Evolutionary conservation across 306 rosid genomes (phyloP).

Genomic region (Rosa chinensis): DNA sequence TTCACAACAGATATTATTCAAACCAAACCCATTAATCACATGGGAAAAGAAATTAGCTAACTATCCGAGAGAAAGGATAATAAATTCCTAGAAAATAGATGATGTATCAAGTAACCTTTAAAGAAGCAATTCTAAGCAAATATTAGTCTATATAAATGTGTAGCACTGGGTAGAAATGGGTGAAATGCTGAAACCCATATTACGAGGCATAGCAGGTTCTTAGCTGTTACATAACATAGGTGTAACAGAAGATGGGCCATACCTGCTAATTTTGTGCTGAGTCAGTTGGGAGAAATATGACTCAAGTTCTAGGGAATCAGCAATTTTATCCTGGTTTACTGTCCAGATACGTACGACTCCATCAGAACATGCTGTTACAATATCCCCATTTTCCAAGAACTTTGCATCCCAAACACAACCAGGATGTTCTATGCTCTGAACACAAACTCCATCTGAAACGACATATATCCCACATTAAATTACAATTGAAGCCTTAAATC

Average conservation of each 20-base stretch:
- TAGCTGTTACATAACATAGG: slow-evolving; percentile 16
- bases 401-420: slow-evolving; percentile 98
- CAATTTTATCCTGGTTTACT: slow-evolving; percentile 53
- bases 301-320: slow-evolving; percentile 69
- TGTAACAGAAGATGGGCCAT: slow-evolving; percentile 23
- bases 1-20: not conserved
- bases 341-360: slow-evolving; percentile 90
- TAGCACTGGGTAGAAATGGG: too few species aligned
- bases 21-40: not conserved
- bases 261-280: slow-evolving; percentile 82
- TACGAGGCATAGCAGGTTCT: not conserved
- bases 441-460: slow-evolving; percentile 79
- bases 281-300: slow-evolving; percentile 64
- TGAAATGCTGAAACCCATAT: not conserved
- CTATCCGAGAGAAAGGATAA: not conserved
- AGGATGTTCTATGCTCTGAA: slow-evolving; percentile 96
- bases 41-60: not conserved
- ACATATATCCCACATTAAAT: slow-evolving; percentile 7
- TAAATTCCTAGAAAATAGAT: not conserved
- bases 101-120: not conserved
- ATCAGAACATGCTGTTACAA: slow-evolving; percentile 94
- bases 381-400: slow-evolving; percentile 93
- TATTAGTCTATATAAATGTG: not conserved
- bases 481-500: not conserved
- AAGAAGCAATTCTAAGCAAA: not conserved